Conservation (phyloP, 495 filamentous ascomycete species). For the Podospora didyma region DNA sequence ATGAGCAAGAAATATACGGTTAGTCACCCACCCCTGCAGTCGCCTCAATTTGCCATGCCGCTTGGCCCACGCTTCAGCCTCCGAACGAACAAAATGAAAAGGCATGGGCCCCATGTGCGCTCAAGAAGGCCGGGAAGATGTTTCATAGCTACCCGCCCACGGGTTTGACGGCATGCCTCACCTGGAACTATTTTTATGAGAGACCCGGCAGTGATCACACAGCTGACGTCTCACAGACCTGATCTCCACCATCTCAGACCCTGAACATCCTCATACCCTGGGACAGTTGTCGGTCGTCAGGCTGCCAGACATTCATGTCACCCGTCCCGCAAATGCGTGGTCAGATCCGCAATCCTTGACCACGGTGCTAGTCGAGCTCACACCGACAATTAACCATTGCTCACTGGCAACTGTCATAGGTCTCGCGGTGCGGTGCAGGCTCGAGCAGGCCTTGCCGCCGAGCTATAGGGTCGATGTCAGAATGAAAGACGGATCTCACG, state of each 20-base stretch:
- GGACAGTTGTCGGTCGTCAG: constrained; percentile 91
- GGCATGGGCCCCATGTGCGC: too few species aligned
- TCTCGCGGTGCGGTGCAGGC: constrained; percentile 81
- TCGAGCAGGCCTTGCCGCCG: constrained; percentile 89
- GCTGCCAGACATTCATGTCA: constrained; percentile 82
- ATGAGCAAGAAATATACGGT: constrained; percentile 97
- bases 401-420: constrained; percentile 95
- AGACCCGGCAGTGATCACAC: constrained; percentile 17
- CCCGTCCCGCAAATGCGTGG: constrained; percentile 54
- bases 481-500: constrained; percentile 95
- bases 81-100: not conserved
- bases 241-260: constrained; percentile 89
- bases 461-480: constrained; percentile 88
- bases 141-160: too few species aligned
- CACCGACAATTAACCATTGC: constrained; percentile 97
- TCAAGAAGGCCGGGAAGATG: too few species aligned
- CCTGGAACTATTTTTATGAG: constrained; percentile 17
- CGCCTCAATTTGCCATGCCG: not conserved
- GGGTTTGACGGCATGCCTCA: too few species aligned
- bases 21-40: constrained; percentile 20
- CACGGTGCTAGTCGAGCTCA: constrained; percentile 67
- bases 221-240: constrained; percentile 64
- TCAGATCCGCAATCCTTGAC: constrained; percentile 46
- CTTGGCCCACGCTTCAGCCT: not conserved
- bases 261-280: constrained; percentile 90